Evolutionary conservation across 208 protist species (phyloP), one percentile per base, ranked within the genome.

Genomic region (Borovskyia barvae): DNA sequence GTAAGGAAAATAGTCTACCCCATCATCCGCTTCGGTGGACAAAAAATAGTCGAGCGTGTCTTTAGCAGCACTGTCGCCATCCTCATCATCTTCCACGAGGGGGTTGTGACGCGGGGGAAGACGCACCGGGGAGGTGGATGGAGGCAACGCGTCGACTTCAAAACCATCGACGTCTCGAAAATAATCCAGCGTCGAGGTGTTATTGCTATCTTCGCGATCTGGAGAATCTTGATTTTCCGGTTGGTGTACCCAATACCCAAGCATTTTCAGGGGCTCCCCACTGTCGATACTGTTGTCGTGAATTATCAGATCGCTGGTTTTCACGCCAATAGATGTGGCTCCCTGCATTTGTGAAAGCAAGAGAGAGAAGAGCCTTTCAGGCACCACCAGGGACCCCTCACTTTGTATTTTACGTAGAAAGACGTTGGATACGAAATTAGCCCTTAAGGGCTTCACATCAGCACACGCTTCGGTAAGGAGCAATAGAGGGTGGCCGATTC

Each of bases 31-130:
- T 33, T 2, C 14, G 30, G 4, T 45, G 17, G 2, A n/a, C n/a
- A 57, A 43, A 45, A 50, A 63, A 30, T 58, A 59, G 30, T 63
- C 46, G 14, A 37, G 63, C 2, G 55, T 40, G 4, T 28, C 48
- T 22, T n/a, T 24, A 14, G 20, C 58, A 17, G 35, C 47, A 0
- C 26, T 37, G n/a, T 51, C 54, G 9, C 26, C 49, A 0, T 67
- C 61, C 2, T 48, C 53, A 33, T 75, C 61, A 45, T 75, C 61
- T 30, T 75, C 61, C 25, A 68, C 57, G 2, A 67, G 39, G 8
- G 61, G 61, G 26, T 51, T 54, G 8, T 40, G 17, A 6, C 9
- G 33, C 5, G 25, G 36, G 7, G 24, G 52, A 14, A 30, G 26
- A 12, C 15, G 37, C 7, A n/a, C n/a, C n/a, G n/a, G n/a, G n/a